Evolutionary conservation across 495 filamentous ascomycete genomes (phyloP), one percentile per base, ranked within the genome.

Genomic region (Hypoxylon rickii): DNA sequence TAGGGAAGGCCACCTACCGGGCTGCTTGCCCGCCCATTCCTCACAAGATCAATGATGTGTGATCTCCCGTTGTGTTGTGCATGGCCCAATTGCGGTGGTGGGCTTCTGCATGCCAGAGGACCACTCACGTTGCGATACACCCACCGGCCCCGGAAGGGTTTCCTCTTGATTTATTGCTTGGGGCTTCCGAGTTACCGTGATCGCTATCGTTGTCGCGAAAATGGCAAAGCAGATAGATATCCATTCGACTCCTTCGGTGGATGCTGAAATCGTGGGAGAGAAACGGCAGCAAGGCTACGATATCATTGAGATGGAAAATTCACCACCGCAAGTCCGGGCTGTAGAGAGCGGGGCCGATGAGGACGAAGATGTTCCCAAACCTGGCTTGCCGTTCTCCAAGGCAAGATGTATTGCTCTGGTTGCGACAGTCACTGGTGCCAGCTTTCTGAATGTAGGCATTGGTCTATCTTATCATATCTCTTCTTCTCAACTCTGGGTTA

Each of bases 371-470:
- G 13, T 39, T 3, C 22, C n/a, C 13, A 58, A 58, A 17, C 24
- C 62, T 7, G 21, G 17, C 12, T 59, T 78, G 11, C 70, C 76
- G 0, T 71, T 77, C 20, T 78, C 75, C 2, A 76, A 71, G 58
- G 76, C 72, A 15, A 66, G 73, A 26, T 76, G 75, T 47, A 77
- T 79, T 22, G 75, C 70, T 29, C 63, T 79, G 3, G 76, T 78
- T 7, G 69, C 69, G n/a, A 76, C 74, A 0, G 65, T 83, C 32
- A 76, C 79, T 1, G 79, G 76, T 6, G 82, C 82, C 0, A 76
- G 75, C 31, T 85, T 85, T 43, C 63, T 83, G 17, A 83, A 83
- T 64, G 81, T 77, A 68, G 49, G 71, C 68, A 20, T n/a, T 3
- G 16, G 19, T 34, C 13, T 3, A 1, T 12, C 33, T 26, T 4